Base-by-base conservation (phyloP, 176 grass and related monocot genomes). In the Aegilops speltoides region DNA sequence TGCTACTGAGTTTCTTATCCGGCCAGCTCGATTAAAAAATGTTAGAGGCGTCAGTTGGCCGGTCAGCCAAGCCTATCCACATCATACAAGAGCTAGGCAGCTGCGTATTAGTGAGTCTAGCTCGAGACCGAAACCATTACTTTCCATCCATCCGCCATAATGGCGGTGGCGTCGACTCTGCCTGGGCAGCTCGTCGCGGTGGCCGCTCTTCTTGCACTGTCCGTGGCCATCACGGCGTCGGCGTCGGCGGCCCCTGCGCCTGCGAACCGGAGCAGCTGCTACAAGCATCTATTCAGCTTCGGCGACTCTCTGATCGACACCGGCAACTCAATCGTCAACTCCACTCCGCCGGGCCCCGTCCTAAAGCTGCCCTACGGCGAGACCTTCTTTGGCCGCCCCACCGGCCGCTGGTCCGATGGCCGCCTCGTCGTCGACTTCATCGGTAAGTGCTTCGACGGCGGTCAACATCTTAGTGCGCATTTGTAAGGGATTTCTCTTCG, bases 361-460 rank as follows among this genome's bases (percentile, higher is more conserved):
- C 64, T 75, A 48, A 48, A 48, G 15, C 11, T 36, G 0, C 93
- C 95, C n/a, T 98, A 95, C 82, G 95, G 95, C 25, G 87, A 93
- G 83, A 98, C 93, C 13, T 95, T 93, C 87, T 98, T 98, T 78
- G 68, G 48, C 83, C 91, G 76, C 40, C 95, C 91, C 77, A 98
- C 89, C 34, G 93, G 93, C 7, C 91, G 93, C 16, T 95, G 90
- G 88, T 95, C 90, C 17, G 88, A 97, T 26, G 95, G 93, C 50
- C 83, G 92, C 20, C 59, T 97, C n/a, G 40, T 93, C 74, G 84
- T 93, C 14, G 95, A 98, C 73, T 98, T 95, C 64, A 80, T 4
- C 64, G 26, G 92, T 97, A 64, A 1, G 76, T 64, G 5, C 24
- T 0, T 24, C 45, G 41, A 45, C 3, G 41, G 41, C 41, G 10